Evolutionary conservation across 192 early-diverging fungal species (phyloP), one percentile per base, ranked within the genome.

Genomic region (Lunasporangiospora selenospora): DNA sequence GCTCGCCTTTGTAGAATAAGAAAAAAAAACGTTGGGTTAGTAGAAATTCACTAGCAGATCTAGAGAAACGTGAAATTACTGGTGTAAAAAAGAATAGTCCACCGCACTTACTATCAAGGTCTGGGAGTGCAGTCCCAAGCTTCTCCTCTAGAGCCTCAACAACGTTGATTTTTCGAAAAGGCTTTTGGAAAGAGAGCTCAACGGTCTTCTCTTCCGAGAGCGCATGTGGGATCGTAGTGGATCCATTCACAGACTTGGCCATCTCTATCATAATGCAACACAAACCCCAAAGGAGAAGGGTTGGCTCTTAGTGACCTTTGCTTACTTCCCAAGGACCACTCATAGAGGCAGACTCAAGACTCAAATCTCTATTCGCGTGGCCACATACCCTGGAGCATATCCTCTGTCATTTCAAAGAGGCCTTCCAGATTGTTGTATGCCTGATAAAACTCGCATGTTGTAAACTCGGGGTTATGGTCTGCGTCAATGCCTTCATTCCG

Each of bases 381-480:
- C 31, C 30, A 23, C 39, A 31, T 54, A 36, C 79, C 79, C 26
- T 78, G 65, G 38, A 95, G 57, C 69, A 95, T 59, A 29, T 81
- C 80, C 70, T 94, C 89, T 1, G 94, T 93, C 50, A 84, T 81
- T 6, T 64, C 54, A 62, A 93, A 89, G 48, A 93, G 59, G 24
- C 76, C 77, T 2, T 91, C 88, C 2, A 94, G 70, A 34, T 88
- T 83, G 16, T 87, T 80, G 53, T 90, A 94, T 0, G 93, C 89
- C 75, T 90, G 80, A 70, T 96, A 96, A 59, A 93, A 89, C 64
- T 96, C 94, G 55, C 91, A 92, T 5, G 93, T 94, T 26, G 93
- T 93, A 57, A 96, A 96, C 67, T 94, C 94, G 21, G 94, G 94
- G 58, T 92, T 94, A 63, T 96, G 94, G 48, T 89, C 87, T 18